Evolutionary conservation across 1,284 basidiomycete species (phyloP).

Genomic region (Tilletia walkeri): DNA sequence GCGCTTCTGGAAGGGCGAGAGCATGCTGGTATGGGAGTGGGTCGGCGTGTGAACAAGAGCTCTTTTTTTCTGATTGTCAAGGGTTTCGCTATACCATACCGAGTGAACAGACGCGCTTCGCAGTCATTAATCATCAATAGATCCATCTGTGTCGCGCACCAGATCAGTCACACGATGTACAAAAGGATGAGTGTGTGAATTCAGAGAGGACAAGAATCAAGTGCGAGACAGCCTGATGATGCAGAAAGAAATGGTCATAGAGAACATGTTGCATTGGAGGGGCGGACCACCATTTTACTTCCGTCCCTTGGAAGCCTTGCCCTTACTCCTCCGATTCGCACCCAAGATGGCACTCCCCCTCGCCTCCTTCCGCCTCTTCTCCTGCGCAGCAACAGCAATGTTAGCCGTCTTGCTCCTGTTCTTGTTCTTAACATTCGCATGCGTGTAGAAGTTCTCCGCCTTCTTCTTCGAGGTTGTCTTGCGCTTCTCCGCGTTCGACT

Average conservation of each 20-base stretch:
- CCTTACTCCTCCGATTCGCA: constrained; percentile 15
- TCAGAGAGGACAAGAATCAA: too few relatives aligned
- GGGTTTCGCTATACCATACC: too few relatives aligned
- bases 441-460: constrained; percentile 80
- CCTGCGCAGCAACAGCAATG: constrained; percentile 7
- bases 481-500: constrained; percentile 32
- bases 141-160: too few relatives aligned
- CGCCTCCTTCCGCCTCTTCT: constrained; percentile 15
- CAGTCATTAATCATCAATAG: too few relatives aligned
- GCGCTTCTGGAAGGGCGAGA: constrained; percentile 8
- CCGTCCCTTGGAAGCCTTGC: neutral
- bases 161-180: too few relatives aligned
- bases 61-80: neutral
- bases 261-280: too few relatives aligned
- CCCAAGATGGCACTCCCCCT: constrained; percentile 13
- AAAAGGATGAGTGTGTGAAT: too few relatives aligned
- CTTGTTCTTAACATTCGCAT: constrained; percentile 57
- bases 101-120: too few relatives aligned
- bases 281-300: neutral
- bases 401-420: constrained; percentile 56
- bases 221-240: too few relatives aligned
- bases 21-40: constrained; percentile 17
- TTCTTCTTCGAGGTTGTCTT: constrained; percentile 65
- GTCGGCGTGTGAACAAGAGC: constrained; percentile 4
- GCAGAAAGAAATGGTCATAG: too few relatives aligned